phyloP scores from a whole-genome alignment of 345 rosid species.

The Arabidopsis arenosa region DNA sequence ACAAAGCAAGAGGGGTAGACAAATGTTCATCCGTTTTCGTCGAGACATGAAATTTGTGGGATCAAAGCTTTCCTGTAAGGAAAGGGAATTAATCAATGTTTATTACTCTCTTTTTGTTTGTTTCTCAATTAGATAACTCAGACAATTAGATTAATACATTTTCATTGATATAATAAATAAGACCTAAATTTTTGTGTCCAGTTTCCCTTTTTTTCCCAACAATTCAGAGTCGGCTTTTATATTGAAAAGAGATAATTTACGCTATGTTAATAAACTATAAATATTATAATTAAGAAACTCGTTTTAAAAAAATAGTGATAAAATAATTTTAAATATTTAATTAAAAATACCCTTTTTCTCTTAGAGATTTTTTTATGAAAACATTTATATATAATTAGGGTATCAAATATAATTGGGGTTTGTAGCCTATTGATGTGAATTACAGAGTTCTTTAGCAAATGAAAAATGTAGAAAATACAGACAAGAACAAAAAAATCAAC shows the following conservation, averaged over 20 bases:
- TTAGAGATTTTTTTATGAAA: too few relatives aligned
- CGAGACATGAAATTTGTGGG: slow-evolving; percentile 43
- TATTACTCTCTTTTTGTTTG: slow-evolving; percentile 2
- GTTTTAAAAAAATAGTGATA: neutral
- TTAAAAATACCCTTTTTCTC: too few relatives aligned
- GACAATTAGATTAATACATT: neutral
- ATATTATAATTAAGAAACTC: neutral
- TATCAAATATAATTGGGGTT: neutral
- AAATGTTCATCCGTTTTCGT: slow-evolving; percentile 41
- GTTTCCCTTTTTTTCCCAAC: neutral
- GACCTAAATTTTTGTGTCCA: neutral
- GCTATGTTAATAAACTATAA: neutral
- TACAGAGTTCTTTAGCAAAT: too few relatives aligned
- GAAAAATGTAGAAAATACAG: neutral
- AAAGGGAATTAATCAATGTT: slow-evolving; percentile 24
- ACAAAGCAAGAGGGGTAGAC: slow-evolving; percentile 28
- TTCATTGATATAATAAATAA: neutral
- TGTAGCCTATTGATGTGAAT: neutral
- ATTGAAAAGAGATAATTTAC: neutral
- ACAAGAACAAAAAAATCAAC: neutral
- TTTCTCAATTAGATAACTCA: slow-evolving; percentile 11
- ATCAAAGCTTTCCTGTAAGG: slow-evolving; percentile 33
- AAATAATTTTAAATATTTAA: too few relatives aligned
- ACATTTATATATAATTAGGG: too few relatives aligned
- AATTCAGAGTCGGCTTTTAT: neutral